These are phyloP conservation scores for Aspergillus niger DNA, from an alignment of 2,329 filamentous ascomycete genomes.

Conservation along the genomic window DNA sequence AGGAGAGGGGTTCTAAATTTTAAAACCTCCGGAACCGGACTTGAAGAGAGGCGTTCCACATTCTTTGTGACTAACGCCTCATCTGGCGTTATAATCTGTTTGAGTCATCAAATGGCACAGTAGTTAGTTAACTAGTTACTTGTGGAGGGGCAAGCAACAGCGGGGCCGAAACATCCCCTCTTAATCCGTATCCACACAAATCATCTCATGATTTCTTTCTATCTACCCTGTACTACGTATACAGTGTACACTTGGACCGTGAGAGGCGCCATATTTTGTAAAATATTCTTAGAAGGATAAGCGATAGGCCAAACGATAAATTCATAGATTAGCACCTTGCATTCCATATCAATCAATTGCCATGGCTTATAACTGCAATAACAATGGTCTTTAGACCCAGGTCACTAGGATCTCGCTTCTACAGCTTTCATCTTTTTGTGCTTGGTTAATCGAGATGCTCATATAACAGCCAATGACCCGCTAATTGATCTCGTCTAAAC, in stretches of 20 bases:
- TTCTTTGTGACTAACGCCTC: background rate
- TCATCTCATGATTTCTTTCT: background rate
- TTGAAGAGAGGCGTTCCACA: constrained; percentile 5
- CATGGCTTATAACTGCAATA: background rate
- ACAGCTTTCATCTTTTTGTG: background rate
- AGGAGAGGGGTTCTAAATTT: background rate
- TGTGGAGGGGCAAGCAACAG: constrained; percentile 5
- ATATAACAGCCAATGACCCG: background rate
- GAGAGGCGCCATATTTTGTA: too few species aligned
- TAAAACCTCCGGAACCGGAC: constrained; percentile 19
- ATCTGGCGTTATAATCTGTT: background rate
- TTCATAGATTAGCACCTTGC: too few species aligned
- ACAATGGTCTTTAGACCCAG: background rate
- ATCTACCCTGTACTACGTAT: background rate
- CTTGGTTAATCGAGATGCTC: background rate
- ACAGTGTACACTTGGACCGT: background rate
- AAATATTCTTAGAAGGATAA: too few species aligned
- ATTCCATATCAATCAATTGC: too few species aligned
- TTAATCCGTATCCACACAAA: background rate
- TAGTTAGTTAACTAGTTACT: background rate
- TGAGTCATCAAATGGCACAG: constrained; percentile 7
- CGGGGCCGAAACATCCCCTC: background rate
- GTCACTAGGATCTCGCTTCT: background rate
- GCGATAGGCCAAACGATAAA: too few species aligned
- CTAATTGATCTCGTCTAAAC: background rate